phyloP scores from a whole-genome alignment of 139 green algal species.

The Chlorella vulgaris region DNA sequence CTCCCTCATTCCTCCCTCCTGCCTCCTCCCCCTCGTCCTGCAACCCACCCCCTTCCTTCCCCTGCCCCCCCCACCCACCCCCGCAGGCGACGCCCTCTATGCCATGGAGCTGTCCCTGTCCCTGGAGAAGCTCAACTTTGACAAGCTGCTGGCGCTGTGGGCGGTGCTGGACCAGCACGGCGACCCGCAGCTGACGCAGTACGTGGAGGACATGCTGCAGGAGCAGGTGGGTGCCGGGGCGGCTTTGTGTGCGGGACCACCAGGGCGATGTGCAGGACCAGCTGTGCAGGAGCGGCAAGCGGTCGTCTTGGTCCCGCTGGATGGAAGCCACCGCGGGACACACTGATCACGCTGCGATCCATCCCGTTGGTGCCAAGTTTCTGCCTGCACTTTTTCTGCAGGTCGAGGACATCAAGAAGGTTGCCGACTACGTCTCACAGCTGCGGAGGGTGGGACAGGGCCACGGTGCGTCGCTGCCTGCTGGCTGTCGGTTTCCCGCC shows the following conservation, averaged over 20 bases:
- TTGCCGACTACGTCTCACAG: constrained; percentile 85
- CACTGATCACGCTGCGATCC: neutral
- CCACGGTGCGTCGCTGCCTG: constrained; percentile 48
- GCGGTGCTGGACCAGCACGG: constrained; percentile 60
- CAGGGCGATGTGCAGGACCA: too few relatives aligned
- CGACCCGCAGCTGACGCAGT: constrained; percentile 83
- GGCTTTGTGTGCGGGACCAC: too few relatives aligned
- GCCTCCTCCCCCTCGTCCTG: neutral
- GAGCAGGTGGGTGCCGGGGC: constrained; percentile 76
- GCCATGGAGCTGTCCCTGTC: constrained; percentile 92
- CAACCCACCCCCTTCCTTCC: neutral
- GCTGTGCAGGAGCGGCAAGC: too few relatives aligned
- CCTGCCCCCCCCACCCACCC: neutral
- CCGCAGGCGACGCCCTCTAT: constrained; percentile 68
- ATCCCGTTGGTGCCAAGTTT: neutral
- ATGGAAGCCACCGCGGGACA: too few relatives aligned
- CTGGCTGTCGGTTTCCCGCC: too few relatives aligned
- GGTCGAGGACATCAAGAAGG: constrained; percentile 72
- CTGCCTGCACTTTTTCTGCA: neutral
- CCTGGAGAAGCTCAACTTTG: constrained; percentile 96
- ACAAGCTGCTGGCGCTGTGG: constrained; percentile 67
- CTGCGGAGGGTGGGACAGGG: constrained; percentile 91
- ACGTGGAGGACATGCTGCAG: constrained; percentile 80
- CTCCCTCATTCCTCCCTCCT: too few relatives aligned
- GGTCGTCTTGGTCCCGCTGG: too few relatives aligned